Base-by-base conservation (phyloP, 1,139 yeast species). In the Debaryomyces singareniensis region DNA sequence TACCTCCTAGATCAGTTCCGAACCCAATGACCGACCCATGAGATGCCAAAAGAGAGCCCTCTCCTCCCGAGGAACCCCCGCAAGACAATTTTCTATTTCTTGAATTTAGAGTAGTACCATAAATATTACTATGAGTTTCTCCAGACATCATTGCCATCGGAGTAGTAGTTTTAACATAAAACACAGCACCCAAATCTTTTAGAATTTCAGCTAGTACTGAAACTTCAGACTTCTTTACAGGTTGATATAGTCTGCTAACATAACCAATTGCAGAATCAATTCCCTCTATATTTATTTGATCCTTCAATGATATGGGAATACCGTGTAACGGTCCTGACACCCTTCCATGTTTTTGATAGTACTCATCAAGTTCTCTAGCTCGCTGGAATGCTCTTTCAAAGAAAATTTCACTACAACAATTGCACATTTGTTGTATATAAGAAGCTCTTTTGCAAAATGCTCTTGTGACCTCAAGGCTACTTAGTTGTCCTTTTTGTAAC, bases 61-160 rank as follows among this genome's bases (percentile, higher is more conserved):
- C 83, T 28, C 83, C 83, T 5, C 81, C 80, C 10, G 77, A 67
- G 4, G 77, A 68, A 1, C 83, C 83, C 23, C 82, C 82, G 13
- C 67, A 46, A 2, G 73, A 53, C 23, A 74, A 52, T 1, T 43
- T 42, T 15, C 58, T 54, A 42, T 75, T 72, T 32, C 53, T 45
- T 3, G 77, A 61, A 42, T 73, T 75, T 20, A 40, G 31, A 0
- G 81, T 75, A 20, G 52, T 43, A 1, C 83, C 83, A 42, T 55
- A 59, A 2, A 71, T 40, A 29, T 68, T 62, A 15, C 70, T 62
- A 3, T 22, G 36, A 0, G 79, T 63, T 38, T 75, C 79, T 7
- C 63, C 53, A 15, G 64, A 61, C 65, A 75, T 67, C 60, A 75
- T 71, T 1, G 77, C 72, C 43, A 65, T 69, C 5, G 84, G 83